These are phyloP conservation scores for Onygenales sp. DNA, from an alignment of 2,329 filamentous ascomycete species.

Conservation along the genomic window DNA sequence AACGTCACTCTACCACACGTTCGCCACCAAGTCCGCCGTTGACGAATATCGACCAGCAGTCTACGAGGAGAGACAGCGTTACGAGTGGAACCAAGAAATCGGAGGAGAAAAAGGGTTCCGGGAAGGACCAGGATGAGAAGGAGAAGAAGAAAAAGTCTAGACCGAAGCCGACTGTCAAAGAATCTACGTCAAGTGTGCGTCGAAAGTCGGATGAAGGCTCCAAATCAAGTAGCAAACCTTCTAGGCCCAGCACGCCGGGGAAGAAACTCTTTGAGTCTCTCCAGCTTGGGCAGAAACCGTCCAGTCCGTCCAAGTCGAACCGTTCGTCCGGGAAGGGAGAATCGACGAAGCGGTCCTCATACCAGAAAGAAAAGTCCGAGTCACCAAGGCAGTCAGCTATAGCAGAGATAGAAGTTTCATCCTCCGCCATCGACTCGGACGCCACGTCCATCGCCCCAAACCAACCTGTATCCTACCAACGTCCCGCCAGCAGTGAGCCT, in stretches of 20 bases:
- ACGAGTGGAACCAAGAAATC: slow-evolving; percentile 20
- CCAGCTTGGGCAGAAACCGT: slow-evolving; percentile 25
- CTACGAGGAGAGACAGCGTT: slow-evolving; percentile 26
- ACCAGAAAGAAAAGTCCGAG: slow-evolving; percentile 21
- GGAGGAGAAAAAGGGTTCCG: slow-evolving; percentile 20
- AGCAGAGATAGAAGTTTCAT: slow-evolving; percentile 19
- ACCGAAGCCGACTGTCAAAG: slow-evolving; percentile 23
- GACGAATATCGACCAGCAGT: slow-evolving; percentile 34
- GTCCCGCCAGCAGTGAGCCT: slow-evolving; percentile 11
- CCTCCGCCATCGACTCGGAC: slow-evolving; percentile 33
- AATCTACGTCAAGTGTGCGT: slow-evolving; percentile 33
- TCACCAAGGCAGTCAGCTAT: slow-evolving; percentile 26
- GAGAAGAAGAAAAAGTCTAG: slow-evolving; percentile 28
- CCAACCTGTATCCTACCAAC: slow-evolving; percentile 25
- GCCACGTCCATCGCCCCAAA: slow-evolving; percentile 38
- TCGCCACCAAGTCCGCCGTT: slow-evolving; percentile 41
- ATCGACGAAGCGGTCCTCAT: slow-evolving; percentile 23
- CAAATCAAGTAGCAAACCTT: slow-evolving; percentile 25
- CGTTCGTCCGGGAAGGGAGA: slow-evolving; percentile 20
- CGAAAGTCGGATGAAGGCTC: slow-evolving; percentile 27
- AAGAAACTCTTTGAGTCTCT: slow-evolving; percentile 28
- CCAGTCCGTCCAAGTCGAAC: slow-evolving; percentile 23
- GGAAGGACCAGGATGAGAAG: slow-evolving; percentile 14
- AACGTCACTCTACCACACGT: slow-evolving; percentile 19
- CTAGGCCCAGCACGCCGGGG: slow-evolving; percentile 27